Conservation (phyloP, 768 basidiomycete genomes). For the Heimioporus sp. region DNA sequence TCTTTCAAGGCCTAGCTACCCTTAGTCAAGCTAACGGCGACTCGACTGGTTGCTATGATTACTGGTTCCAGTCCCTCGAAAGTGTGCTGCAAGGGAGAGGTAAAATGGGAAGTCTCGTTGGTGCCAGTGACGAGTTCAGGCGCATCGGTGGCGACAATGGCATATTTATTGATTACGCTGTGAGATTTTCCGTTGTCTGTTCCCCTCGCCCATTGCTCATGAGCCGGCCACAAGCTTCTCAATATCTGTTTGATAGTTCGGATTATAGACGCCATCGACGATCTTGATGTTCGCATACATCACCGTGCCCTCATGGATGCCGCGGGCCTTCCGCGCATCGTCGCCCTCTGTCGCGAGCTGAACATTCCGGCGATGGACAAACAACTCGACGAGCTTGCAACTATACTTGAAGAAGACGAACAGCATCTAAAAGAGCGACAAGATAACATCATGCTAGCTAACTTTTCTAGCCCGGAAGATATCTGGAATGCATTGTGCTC, state of each 20-base stretch:
- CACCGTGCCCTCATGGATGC: slow-evolving; percentile 89
- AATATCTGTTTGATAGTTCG: slow-evolving; percentile 74
- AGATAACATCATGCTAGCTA: slow-evolving; percentile 72
- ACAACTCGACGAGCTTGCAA: slow-evolving; percentile 60
- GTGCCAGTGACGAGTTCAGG: slow-evolving; percentile 88
- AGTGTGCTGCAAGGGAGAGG: slow-evolving; percentile 77
- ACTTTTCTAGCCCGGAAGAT: slow-evolving; percentile 80
- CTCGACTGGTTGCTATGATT: slow-evolving; percentile 67
- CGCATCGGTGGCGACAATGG: slow-evolving; percentile 62
- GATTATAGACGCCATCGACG: slow-evolving; percentile 64
- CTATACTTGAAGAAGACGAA: slow-evolving; percentile 73
- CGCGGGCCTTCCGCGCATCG: slow-evolving; percentile 73
- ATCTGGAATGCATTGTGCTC: slow-evolving; percentile 79
- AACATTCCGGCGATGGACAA: slow-evolving; percentile 61
- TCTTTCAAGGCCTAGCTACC: slow-evolving; percentile 71
- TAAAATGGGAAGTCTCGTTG: slow-evolving; percentile 93
- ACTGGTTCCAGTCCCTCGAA: slow-evolving; percentile 87
- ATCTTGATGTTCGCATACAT: slow-evolving; percentile 82
- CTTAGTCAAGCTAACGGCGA: slow-evolving; percentile 64
- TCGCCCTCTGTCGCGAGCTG: slow-evolving; percentile 67
- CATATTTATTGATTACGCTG: slow-evolving; percentile 82
- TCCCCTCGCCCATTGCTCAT: slow-evolving; percentile 11
- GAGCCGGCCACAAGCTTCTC: slow-evolving; percentile 22
- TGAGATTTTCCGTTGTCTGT: slow-evolving; percentile 37
- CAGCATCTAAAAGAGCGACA: slow-evolving; percentile 66